phyloP scores from a whole-genome alignment of 495 filamentous ascomycete genomes.

The Amniculicola lignicola region DNA sequence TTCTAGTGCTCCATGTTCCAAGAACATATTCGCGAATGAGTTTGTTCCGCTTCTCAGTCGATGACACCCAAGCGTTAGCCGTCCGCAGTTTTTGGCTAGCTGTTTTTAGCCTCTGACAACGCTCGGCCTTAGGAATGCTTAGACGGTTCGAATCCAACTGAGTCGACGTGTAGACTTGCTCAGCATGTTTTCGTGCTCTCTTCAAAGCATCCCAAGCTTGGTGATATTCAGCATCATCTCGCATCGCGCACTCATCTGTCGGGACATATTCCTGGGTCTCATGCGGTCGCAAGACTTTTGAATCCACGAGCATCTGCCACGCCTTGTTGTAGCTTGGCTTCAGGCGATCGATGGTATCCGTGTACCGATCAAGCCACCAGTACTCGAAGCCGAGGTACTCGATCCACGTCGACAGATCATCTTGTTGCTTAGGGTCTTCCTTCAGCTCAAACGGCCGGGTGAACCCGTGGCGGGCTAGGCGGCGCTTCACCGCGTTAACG shows the following conservation, averaged over 20 bases:
- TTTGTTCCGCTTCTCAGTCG: not conserved
- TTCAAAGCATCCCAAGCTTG: not conserved
- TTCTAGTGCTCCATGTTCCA: not conserved
- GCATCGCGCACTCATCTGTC: not conserved
- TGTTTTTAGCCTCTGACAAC: not conserved
- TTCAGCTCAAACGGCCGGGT: slow-evolving; percentile 3
- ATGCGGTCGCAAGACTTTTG: not conserved
- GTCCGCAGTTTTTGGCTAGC: not conserved
- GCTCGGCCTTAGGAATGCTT: no score
- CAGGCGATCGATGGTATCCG: not conserved
- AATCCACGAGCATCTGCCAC: slow-evolving; percentile 9
- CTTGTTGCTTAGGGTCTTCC: not conserved
- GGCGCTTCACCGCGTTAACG: not conserved
- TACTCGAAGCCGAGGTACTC: slow-evolving; percentile 8
- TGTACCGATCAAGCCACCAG: slow-evolving; percentile 2
- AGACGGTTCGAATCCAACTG: no score
- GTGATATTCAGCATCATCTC: not conserved
- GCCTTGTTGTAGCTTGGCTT: not conserved
- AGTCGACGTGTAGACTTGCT: no score
- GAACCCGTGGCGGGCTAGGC: slow-evolving; percentile 2
- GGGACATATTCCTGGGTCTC: slow-evolving; percentile 1
- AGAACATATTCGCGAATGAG: not conserved
- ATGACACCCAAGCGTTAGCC: not conserved
- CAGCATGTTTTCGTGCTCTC: no score
- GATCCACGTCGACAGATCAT: slow-evolving; percentile 5